Base-by-base conservation (phyloP, 257 asterid species). In the Lantana camara region DNA sequence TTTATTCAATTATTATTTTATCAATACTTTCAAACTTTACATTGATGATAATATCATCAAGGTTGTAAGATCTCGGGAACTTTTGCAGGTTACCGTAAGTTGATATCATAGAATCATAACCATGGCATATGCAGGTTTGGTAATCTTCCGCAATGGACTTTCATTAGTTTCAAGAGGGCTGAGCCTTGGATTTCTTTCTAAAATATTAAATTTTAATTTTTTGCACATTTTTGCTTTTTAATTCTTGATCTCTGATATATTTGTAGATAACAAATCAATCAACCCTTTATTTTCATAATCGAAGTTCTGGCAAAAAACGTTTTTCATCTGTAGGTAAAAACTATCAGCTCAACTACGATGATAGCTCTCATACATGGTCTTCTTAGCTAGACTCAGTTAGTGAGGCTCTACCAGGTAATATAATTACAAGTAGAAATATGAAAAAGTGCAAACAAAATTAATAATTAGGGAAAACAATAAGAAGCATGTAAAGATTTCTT, bases 381-480 rank as follows among this genome's bases (percentile, higher is more conserved):
- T 85, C 75, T 70, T 77, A 83, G 93, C 63, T 78, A 47, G 68
- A 60, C 55, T 40, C 30, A 66, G 69, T 63, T 12, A 76, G 74
- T 72, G 78, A 84, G 32, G 68, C 75, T 64, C 47, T 79, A n/a
- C n/a, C 27, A 0, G 94, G 98, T 91, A 89, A 12, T 63, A n/a
- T 12, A 57, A 50, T 64, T 57, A 38, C 19, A 15, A 17, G 9
- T 15, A 50, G 23, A 27, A 50, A 60, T 10, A 12, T 17, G 17
- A 15, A 23, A 64, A 69, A 42, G 17, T 23, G 48, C 16, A 19
- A 17, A 32, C 5, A 22, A 37, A 34, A n/a, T 22, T 4, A n/a
- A n/a, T n/a, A 19, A 30, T 9, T 5, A 40, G n/a, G n/a, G n/a
- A n/a, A n/a, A n/a, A n/a, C n/a, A 50, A 63, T n/a, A n/a, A 7